These are phyloP conservation scores for Sugiyamaella lignohabitans DNA, from an alignment of 805 yeast species.

Conservation along the genomic window DNA sequence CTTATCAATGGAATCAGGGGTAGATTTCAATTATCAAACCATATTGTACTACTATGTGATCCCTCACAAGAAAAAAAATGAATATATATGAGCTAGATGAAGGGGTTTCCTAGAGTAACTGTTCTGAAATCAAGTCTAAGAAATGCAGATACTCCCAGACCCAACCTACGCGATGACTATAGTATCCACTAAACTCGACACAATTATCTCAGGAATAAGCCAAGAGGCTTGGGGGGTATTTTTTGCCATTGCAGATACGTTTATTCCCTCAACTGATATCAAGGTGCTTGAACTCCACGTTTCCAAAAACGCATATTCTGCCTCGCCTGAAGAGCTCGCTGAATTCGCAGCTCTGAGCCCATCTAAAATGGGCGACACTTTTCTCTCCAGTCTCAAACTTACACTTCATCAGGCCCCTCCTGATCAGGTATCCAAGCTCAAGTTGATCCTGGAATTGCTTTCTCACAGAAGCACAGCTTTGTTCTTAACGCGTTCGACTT, in stretches of 20 bases:
- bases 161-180: too few species aligned
- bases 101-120: too few species aligned
- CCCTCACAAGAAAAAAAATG: too few species aligned
- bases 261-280: constrained; percentile 16
- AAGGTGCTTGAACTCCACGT: constrained; percentile 6
- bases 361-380: constrained; percentile 9
- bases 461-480: constrained; percentile 21
- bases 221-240: constrained; percentile 7
- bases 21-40: too few species aligned
- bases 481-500: constrained; percentile 21
- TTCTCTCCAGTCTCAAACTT: constrained; percentile 1
- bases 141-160: too few species aligned
- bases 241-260: constrained; percentile 17
- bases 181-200: too few species aligned
- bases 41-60: too few species aligned
- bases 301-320: constrained; percentile 4
- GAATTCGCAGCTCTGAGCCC: constrained; percentile 13
- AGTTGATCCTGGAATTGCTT: constrained; percentile 18
- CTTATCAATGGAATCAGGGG: too few species aligned
- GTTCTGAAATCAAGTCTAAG: too few species aligned
- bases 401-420: neutral
- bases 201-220: too few species aligned
- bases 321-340: constrained; percentile 11
- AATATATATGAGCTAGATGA: too few species aligned
- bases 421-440: constrained; percentile 9